Conservation (phyloP, 2,329 filamentous ascomycete genomes). For the Ophiostoma novo-ulmi region DNA sequence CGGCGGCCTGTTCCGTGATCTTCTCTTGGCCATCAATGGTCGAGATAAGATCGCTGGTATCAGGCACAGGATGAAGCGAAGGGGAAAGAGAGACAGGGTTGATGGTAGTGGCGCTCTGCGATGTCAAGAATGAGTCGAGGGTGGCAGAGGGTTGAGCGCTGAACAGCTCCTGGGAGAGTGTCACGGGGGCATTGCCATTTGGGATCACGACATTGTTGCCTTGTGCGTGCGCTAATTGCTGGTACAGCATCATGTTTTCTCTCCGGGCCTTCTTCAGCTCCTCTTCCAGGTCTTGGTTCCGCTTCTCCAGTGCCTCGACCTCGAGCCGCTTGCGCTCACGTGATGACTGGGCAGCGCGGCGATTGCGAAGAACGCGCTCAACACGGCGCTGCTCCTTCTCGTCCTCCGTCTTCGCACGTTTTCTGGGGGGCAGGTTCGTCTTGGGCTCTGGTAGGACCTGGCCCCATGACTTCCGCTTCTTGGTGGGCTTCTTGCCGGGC, state of each 20-base stretch:
- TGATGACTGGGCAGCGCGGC: constrained; percentile 92
- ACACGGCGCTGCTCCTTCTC: constrained; percentile 98
- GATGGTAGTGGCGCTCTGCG: constrained; percentile 44
- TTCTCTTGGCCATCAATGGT: constrained; percentile 16
- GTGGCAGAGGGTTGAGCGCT: constrained; percentile 40
- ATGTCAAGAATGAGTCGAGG: constrained; percentile 43
- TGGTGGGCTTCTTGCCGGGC: constrained; percentile 65
- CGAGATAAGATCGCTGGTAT: constrained; percentile 34
- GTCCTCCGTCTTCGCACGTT: constrained; percentile 97
- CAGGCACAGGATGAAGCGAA: constrained; percentile 48
- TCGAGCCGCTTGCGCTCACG: constrained; percentile 84
- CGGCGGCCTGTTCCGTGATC: background rate
- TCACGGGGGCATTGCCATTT: constrained; percentile 43
- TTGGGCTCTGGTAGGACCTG: constrained; percentile 95
- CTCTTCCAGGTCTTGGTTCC: constrained; percentile 65
- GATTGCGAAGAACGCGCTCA: constrained; percentile 93
- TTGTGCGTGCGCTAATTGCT: constrained; percentile 48
- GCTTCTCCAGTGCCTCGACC: constrained; percentile 76
- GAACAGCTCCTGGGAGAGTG: constrained; percentile 57
- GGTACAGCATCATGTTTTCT: constrained; percentile 44
- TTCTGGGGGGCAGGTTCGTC: constrained; percentile 89
- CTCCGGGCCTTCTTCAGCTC: constrained; percentile 42
- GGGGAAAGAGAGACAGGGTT: constrained; percentile 60
- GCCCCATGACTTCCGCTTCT: constrained; percentile 98
- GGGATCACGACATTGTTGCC: constrained; percentile 42